phyloP scores from a whole-genome alignment of 1,284 basidiomycete species.

The Amylostereum areolatum region DNA sequence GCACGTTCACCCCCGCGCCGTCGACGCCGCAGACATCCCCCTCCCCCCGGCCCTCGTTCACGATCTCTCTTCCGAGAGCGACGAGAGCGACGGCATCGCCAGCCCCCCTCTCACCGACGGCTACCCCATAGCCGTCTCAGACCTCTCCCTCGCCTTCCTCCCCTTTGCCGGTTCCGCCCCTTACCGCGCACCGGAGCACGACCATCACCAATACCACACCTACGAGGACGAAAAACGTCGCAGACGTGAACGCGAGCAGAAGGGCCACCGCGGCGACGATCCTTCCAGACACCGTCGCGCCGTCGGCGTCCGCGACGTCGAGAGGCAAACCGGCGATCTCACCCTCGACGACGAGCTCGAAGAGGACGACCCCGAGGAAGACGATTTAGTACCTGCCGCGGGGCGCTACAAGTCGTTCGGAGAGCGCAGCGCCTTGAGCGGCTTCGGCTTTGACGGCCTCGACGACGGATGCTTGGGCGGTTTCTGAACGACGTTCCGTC shows the following conservation, averaged over 20 bases:
- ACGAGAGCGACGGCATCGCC: conserved; percentile 52
- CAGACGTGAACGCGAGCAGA: conserved; percentile 8
- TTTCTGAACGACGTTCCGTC: conserved; percentile 18
- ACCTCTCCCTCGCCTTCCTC: conserved; percentile 9
- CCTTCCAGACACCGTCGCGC: conserved; percentile 10
- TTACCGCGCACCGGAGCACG: conserved; percentile 11
- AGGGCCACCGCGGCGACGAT: conserved; percentile 4
- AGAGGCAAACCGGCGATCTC: conserved; percentile 4
- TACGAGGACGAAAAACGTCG: conserved; percentile 12
- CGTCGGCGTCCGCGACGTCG: conserved; percentile 7
- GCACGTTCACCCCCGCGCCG: conserved; percentile 36
- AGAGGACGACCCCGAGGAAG: conserved; percentile 17
- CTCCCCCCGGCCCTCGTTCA: conserved; percentile 46
- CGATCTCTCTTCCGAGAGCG: conserved; percentile 56
- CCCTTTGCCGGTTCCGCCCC: conserved; percentile 10
- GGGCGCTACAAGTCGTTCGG: conserved; percentile 20
- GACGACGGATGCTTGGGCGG: conserved; percentile 30
- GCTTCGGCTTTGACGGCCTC: conserved; percentile 16
- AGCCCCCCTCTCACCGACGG: conserved; percentile 19
- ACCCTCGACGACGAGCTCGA: conserved; percentile 10
- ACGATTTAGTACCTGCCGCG: conserved; percentile 11
- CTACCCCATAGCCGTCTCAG: conserved; percentile 2
- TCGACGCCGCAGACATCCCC: conserved; percentile 9
- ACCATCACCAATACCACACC: conserved; percentile 12
- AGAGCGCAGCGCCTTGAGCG: conserved; percentile 13